Evolutionary conservation across 2,329 filamentous ascomycete species (phyloP), one percentile per base, ranked within the genome.

Genomic region (Botryosphaeria agaves): DNA sequence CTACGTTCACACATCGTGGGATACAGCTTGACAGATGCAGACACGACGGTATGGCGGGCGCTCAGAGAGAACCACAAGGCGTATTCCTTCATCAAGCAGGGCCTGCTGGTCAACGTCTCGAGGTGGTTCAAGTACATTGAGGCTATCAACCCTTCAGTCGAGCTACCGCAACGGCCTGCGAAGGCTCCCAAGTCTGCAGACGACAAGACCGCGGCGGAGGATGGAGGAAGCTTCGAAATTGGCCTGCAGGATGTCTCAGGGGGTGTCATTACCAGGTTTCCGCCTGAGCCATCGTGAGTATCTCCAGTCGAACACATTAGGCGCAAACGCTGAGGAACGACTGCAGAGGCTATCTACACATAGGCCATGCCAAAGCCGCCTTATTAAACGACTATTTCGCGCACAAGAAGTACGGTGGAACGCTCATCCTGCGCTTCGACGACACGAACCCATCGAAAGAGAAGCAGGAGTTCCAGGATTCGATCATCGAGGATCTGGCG

Each of bases 371-470:
- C 42, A 95, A 95, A 60, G 84, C 84, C 18, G 84, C 84, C 5
- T 66, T 92, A 32, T 72, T 95, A 34, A 93, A 89, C 60, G 85
- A 95, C 53, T 95, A 92, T 65, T 95, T 95, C 44, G 87, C 84
- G 26, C 84, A 94, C 55, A 77, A 84, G 52, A 80, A 83, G 43
- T 92, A 92, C 64, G 76, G 87, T 36, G 89, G 89, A 46, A 91
- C 78, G 45, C 66, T 98, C 44, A 74, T 91, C 35, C 71, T 95
- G 29, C 80, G 89, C 36, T 89, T 98, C 48, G 89, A 98, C 51
- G 89, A 98, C 49, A 98, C 89, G 33, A 98, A 98, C 57, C 89
- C 89, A 5, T 76, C 79, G 36, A 95, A 95, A 55, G 89, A 98
- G 65, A 94, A 92, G 62, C 75, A 87, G 52, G 89, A 95, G 59